Base-by-base conservation (phyloP, 148 eudicot genomes). In the Chenopodium formosanum region DNA sequence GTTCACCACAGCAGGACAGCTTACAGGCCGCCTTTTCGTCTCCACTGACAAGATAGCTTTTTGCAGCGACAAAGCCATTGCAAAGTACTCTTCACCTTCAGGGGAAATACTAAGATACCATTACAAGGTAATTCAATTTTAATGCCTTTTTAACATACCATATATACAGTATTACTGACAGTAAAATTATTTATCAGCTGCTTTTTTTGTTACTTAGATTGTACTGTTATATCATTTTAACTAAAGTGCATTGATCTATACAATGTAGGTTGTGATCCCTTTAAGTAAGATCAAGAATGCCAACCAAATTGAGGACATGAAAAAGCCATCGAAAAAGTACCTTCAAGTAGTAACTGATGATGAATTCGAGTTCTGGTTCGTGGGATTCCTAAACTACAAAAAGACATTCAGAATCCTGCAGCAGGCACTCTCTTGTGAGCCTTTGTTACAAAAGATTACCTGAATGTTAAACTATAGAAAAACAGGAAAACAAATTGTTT, bases 361-460 rank as follows among this genome's bases (percentile, higher is more conserved):
- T 37, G 71, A 89, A 48, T 86, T 78, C 47, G 86, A 85, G 52
- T 86, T 89, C 70, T 89, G 89, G 91, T 86, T 89, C 63, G 68
- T 77, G 76, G 91, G 87, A 4, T 83, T 89, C 64, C 25, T 79
- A 3, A 87, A 70, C 48, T 82, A 86, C 52, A 79, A 78, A 46
- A 89, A 67, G 27, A 80, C 81, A 5, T 68, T 78, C 73, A 84
- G 73, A 22, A 75, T 83, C 48, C 27, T 86, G 13, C 86, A 84
- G 7, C 79, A 83, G 44, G 80, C 82, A 75, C 11, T 75, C 62
- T 56, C 62, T 19, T 56, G 62, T 50, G 62, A 56, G 62, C 22
- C 62, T 56, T 13, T 50, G 14, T 50, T 50, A 13, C 53, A 50
- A 3, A 13, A 50, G 4, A 56, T 56, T 0, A 56, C 17, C 1